Conservation (phyloP, 1,139 yeast genomes). For the Yamadazyma songkhlaensis region DNA sequence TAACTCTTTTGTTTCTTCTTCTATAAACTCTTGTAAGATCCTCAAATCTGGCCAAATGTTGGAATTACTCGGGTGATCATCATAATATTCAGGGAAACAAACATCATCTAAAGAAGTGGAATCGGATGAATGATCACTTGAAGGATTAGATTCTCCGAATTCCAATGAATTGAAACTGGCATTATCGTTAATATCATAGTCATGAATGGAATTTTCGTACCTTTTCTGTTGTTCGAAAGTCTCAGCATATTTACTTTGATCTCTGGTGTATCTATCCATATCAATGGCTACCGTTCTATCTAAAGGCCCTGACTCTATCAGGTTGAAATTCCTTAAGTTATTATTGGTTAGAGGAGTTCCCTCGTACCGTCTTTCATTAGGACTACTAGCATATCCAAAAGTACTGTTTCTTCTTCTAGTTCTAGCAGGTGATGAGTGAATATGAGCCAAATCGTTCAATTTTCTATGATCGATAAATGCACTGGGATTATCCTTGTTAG, state of each 20-base stretch:
- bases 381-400: slow-evolving; percentile 1
- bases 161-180: slow-evolving; percentile 33
- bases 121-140: slow-evolving; percentile 67
- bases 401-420: slow-evolving; percentile 25
- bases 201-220: background rate
- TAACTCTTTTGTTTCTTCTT: slow-evolving; percentile 47
- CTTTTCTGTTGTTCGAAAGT: background rate
- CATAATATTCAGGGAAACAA: slow-evolving; percentile 63
- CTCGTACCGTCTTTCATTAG: background rate
- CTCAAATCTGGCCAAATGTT: slow-evolving; percentile 77
- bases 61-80: slow-evolving; percentile 19
- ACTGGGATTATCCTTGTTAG: slow-evolving; percentile 1
- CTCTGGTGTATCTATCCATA: slow-evolving; percentile 41
- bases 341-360: slow-evolving; percentile 33
- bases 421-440: slow-evolving; percentile 34
- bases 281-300: slow-evolving; percentile 24
- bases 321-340: slow-evolving; percentile 27
- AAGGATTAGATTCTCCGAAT: slow-evolving; percentile 63
- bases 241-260: slow-evolving; percentile 26
- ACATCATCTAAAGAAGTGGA: slow-evolving; percentile 84
- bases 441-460: slow-evolving; percentile 26
- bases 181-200: slow-evolving; percentile 11
- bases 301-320: slow-evolving; percentile 8
- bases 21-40: slow-evolving; percentile 72
- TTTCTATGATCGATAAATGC: slow-evolving; percentile 36